These are phyloP conservation scores for Tillandsia leiboldiana DNA, from an alignment of 176 grass and related monocot genomes.

Conservation along the genomic window DNA sequence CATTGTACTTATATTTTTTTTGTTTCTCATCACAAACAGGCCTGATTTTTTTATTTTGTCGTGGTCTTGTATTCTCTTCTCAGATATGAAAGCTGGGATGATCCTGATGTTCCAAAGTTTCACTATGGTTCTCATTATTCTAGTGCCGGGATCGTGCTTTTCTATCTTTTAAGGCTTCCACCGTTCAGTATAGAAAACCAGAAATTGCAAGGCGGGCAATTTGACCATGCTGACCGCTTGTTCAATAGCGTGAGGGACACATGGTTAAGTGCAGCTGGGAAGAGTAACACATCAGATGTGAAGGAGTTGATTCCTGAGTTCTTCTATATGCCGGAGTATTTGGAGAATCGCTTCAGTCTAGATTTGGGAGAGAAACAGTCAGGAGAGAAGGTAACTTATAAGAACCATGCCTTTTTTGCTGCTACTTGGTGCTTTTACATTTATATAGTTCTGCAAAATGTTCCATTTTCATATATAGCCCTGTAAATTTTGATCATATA, in stretches of 20 bases:
- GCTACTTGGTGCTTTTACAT: not conserved
- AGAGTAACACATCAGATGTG: constrained; percentile 99
- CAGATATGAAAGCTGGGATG: constrained; percentile 98
- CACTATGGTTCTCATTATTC: constrained; percentile 99
- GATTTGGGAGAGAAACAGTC: constrained; percentile 98
- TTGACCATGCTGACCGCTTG: constrained; percentile 93
- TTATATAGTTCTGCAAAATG: too few relatives aligned
- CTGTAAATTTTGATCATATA: too few relatives aligned
- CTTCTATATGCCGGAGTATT: constrained; percentile 98
- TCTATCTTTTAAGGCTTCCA: constrained; percentile 89
- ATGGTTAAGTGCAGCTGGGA: constrained; percentile 86
- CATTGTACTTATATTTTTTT: too few relatives aligned
- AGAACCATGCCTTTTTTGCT: not conserved
- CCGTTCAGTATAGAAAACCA: constrained; percentile 90
- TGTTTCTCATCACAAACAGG: not conserved
- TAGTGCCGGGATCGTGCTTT: constrained; percentile 97
- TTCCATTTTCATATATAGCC: too few relatives aligned
- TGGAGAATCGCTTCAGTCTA: constrained; percentile 82
- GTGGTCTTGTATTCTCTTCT: constrained; percentile 8
- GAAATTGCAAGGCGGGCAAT: constrained; percentile 91
- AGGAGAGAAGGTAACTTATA: constrained; percentile 68
- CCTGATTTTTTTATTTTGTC: constrained; percentile 8
- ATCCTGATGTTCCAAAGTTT: constrained; percentile 97
- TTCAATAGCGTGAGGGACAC: constrained; percentile 93
- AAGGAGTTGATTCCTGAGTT: constrained; percentile 99